Conservation (phyloP, 2,329 filamentous ascomycete species). For the Xylaria sp. region DNA sequence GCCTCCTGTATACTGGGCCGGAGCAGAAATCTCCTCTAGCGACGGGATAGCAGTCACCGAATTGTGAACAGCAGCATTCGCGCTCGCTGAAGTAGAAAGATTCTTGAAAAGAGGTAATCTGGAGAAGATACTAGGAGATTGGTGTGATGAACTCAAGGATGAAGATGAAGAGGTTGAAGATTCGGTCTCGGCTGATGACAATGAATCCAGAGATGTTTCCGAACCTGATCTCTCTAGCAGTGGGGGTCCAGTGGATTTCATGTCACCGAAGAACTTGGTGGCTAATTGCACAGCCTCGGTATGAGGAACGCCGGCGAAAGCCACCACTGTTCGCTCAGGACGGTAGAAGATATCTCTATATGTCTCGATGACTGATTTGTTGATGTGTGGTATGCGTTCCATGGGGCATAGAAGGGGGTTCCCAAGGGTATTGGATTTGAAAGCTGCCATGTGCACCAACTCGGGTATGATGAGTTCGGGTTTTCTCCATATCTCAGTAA, state of each 20-base stretch:
- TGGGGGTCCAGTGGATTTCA: slow-evolving; percentile 64
- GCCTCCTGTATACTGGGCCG: slow-evolving; percentile 89
- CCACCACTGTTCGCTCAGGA: slow-evolving; percentile 90
- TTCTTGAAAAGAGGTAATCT: slow-evolving; percentile 91
- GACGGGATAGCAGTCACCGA: slow-evolving; percentile 51
- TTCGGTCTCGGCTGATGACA: slow-evolving; percentile 43
- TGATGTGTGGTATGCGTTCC: slow-evolving; percentile 78
- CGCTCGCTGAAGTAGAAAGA: slow-evolving; percentile 75
- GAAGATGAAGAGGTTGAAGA: slow-evolving; percentile 44
- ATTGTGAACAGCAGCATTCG: slow-evolving; percentile 62
- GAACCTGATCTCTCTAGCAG: slow-evolving; percentile 61
- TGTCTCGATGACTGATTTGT: slow-evolving; percentile 72
- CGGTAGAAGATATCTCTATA: slow-evolving; percentile 86
- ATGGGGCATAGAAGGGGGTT: slow-evolving; percentile 91
- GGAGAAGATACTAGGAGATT: slow-evolving; percentile 73
- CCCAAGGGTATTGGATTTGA: slow-evolving; percentile 93
- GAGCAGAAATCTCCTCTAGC: slow-evolving; percentile 61
- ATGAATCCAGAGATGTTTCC: slow-evolving; percentile 58
- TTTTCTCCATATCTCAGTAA: slow-evolving; percentile 96
- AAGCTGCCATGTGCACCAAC: slow-evolving; percentile 92
- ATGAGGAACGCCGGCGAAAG: slow-evolving; percentile 91
- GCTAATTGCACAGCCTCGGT: slow-evolving; percentile 77
- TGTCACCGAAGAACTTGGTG: slow-evolving; percentile 89
- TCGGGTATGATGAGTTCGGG: slow-evolving; percentile 95
- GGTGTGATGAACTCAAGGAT: slow-evolving; percentile 40